Conservation (phyloP, 2,329 filamentous ascomycete genomes). For the Alternaria postmessia region DNA sequence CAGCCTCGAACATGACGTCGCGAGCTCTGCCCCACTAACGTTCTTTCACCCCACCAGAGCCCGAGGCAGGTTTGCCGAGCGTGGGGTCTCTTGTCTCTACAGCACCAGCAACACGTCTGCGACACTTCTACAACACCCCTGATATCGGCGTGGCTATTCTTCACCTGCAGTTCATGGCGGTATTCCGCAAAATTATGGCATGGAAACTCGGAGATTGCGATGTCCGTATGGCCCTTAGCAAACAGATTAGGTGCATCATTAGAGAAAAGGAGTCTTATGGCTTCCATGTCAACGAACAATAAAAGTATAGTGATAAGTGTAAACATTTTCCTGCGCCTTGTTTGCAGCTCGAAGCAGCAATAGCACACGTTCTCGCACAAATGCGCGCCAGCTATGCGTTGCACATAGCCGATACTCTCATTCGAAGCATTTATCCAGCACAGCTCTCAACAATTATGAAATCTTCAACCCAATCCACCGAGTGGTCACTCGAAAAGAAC, state of each 20-base stretch:
- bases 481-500: not conserved
- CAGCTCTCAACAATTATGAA: not conserved
- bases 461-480: not conserved
- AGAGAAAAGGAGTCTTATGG: not conserved
- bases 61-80: constrained; percentile 11
- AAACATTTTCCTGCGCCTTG: too few species aligned
- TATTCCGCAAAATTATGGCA: too few species aligned
- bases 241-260: not conserved
- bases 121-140: not conserved
- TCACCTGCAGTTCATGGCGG: not conserved
- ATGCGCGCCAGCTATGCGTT: not conserved
- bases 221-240: not conserved
- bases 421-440: not conserved
- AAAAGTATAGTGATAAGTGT: not conserved
- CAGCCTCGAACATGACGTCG: constrained; percentile 23
- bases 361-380: not conserved
- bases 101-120: not conserved
- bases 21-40: constrained; percentile 16
- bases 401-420: too few species aligned
- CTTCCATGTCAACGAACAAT: not conserved
- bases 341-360: not conserved
- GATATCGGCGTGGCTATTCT: not conserved
- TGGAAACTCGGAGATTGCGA: not conserved
- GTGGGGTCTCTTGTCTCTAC: not conserved
- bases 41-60: not conserved